Evolutionary conservation across 192 early-diverging fungal genomes (phyloP).

Genomic region (Phlyctochytrium arcticum): DNA sequence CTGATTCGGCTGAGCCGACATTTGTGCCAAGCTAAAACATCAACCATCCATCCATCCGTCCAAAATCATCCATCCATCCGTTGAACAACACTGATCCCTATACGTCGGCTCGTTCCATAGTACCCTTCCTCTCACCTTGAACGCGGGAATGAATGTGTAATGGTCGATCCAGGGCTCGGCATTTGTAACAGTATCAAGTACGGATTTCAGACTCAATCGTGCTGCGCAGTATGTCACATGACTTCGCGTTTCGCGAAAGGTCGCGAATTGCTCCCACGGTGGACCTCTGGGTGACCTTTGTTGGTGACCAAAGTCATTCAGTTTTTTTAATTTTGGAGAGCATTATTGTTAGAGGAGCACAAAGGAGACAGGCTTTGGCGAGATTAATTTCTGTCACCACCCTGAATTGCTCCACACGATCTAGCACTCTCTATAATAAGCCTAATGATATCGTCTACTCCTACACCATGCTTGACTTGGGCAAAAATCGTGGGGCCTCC

Average conservation of each 20-base stretch:
- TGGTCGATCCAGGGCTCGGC: too few relatives aligned
- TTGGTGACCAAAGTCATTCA: too few relatives aligned
- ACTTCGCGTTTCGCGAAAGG: too few relatives aligned
- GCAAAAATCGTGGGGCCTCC: conserved; percentile 66
- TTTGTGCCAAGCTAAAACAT: background rate
- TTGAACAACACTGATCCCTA: background rate
- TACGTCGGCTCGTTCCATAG: background rate
- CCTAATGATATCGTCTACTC: conserved; percentile 74
- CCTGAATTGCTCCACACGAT: conserved; percentile 2
- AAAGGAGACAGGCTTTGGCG: too few relatives aligned
- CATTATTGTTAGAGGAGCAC: too few relatives aligned
- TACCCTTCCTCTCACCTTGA: background rate
- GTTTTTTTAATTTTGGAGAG: too few relatives aligned
- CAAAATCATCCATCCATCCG: background rate
- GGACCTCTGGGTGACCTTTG: too few relatives aligned
- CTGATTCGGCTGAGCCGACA: background rate
- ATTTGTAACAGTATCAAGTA: too few relatives aligned
- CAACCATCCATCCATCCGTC: conserved; percentile 14
- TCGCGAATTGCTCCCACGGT: too few relatives aligned
- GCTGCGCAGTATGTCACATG: too few relatives aligned
- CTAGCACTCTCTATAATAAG: conserved; percentile 60
- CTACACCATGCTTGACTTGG: conserved; percentile 88
- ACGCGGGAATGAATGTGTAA: background rate
- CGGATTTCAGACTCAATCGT: too few relatives aligned
- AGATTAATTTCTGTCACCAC: too few relatives aligned